Evolutionary conservation across 2,329 filamentous ascomycete genomes (phyloP).

Genomic region (Colletotrichum viniferum): DNA sequence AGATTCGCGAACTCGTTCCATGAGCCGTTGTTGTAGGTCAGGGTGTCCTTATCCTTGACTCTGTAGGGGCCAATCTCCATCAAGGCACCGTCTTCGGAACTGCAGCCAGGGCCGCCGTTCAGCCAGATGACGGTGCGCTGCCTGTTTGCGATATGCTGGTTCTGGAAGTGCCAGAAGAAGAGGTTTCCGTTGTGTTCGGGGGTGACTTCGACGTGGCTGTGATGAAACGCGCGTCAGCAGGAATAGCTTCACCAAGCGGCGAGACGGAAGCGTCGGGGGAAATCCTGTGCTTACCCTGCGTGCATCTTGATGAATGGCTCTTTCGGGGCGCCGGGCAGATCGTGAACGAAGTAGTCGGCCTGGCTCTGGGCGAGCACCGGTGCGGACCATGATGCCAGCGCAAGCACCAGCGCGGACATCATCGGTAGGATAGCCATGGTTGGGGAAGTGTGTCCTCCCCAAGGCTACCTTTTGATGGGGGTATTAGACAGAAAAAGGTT

Average conservation of each 20-base stretch:
- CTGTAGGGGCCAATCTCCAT: conserved; percentile 97
- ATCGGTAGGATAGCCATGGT: conserved; percentile 22
- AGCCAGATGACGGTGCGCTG: conserved; percentile 95
- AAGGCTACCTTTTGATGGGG: conserved; percentile 5
- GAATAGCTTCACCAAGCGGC: neutral
- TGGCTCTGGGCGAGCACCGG: conserved; percentile 35
- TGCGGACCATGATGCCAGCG: conserved; percentile 45
- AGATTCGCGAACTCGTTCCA: conserved; percentile 99
- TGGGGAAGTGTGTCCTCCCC: conserved; percentile 21
- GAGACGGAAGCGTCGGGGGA: neutral
- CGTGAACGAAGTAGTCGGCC: conserved; percentile 88
- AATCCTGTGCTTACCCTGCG: conserved; percentile 75
- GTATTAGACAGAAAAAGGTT: neutral
- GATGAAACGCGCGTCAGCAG: conserved; percentile 29
- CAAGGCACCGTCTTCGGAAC: conserved; percentile 93
- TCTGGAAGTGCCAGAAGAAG: conserved; percentile 99
- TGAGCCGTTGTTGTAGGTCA: conserved; percentile 88
- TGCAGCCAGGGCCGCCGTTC: conserved; percentile 96
- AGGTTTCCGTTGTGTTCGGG: conserved; percentile 87
- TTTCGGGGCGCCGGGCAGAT: conserved; percentile 81
- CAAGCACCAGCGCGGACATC: conserved; percentile 36
- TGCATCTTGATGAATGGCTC: conserved; percentile 90
- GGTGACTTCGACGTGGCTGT: conserved; percentile 88
- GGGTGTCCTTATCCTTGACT: conserved; percentile 72
- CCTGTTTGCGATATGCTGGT: conserved; percentile 90